Percentiles rank a stretch among this genome's conserved stretches.
These are phyloP conservation scores for Odonthalia washingtoniensis DNA, from an alignment of 31 red algal species.

Conservation along the genomic window DNA sequence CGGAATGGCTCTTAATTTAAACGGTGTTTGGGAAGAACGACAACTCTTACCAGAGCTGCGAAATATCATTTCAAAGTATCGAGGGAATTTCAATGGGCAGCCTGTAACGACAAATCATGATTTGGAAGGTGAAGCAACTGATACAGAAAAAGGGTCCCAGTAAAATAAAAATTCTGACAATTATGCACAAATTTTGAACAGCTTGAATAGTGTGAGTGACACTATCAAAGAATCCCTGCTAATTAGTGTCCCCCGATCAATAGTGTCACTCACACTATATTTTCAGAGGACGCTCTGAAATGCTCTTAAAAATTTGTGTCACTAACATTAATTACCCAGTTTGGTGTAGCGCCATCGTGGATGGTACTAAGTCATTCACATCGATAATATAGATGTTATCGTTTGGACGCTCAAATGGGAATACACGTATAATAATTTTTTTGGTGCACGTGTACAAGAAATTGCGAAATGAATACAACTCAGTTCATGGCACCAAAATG, in stretches of 20 bases:
- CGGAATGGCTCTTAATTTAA: background rate
- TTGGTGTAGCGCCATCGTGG: too few species aligned
- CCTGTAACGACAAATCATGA: background rate
- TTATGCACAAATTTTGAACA: background rate
- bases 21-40: background rate
- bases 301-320: slow-evolving; percentile 4
- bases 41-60: background rate
- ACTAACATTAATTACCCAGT: slow-evolving; percentile 2
- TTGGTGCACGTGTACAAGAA: too few species aligned
- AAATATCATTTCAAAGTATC: background rate
- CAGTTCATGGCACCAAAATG: too few species aligned
- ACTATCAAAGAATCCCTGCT: background rate
- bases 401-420: too few species aligned
- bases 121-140: background rate
- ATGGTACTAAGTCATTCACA: too few species aligned
- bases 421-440: too few species aligned
- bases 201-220: background rate
- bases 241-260: background rate
- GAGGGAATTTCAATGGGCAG: background rate
- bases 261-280: background rate
- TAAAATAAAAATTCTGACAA: background rate
- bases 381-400: too few species aligned
- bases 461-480: too few species aligned
- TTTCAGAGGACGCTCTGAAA: background rate
- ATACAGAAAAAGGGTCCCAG: background rate